A percentile compares a stretch with the other conserved stretches of the same genome.
phyloP scores from a whole-genome alignment of 495 filamentous ascomycete species.

The Neurospora intermedia region DNA sequence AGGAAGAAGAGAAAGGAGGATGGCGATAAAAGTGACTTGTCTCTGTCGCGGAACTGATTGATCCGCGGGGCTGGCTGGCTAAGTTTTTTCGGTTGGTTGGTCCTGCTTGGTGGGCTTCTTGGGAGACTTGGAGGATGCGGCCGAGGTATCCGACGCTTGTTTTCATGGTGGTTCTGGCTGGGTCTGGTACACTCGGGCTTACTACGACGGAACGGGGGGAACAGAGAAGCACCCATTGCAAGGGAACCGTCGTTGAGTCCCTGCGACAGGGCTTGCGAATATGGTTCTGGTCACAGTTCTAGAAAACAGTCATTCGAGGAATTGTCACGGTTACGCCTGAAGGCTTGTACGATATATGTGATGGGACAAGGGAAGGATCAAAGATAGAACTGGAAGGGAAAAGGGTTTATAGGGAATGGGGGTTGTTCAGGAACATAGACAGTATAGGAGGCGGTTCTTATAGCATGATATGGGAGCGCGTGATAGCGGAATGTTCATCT shows the following conservation, averaged over 20 bases:
- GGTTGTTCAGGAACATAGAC: neutral
- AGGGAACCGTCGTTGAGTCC: too few relatives aligned
- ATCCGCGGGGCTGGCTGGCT: neutral
- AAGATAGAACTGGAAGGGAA: neutral
- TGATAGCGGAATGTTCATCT: neutral
- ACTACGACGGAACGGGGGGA: neutral
- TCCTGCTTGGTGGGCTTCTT: neutral
- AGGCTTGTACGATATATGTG: neutral
- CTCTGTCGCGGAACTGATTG: neutral
- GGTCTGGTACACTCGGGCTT: neutral
- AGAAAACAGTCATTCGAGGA: neutral
- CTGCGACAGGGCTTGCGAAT: too few relatives aligned
- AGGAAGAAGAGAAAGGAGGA: neutral
- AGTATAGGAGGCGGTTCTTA: neutral
- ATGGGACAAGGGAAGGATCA: neutral
- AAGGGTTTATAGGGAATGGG: neutral
- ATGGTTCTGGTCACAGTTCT: too few relatives aligned
- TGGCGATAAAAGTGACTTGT: neutral
- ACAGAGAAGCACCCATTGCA: too few relatives aligned
- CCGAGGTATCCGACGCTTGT: neutral
- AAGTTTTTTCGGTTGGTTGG: neutral
- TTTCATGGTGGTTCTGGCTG: neutral
- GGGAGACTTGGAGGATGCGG: neutral
- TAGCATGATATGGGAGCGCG: neutral
- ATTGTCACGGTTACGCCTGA: neutral